phyloP scores from a whole-genome alignment of 768 basidiomycete genomes.

The Leccinum arenicola region DNA sequence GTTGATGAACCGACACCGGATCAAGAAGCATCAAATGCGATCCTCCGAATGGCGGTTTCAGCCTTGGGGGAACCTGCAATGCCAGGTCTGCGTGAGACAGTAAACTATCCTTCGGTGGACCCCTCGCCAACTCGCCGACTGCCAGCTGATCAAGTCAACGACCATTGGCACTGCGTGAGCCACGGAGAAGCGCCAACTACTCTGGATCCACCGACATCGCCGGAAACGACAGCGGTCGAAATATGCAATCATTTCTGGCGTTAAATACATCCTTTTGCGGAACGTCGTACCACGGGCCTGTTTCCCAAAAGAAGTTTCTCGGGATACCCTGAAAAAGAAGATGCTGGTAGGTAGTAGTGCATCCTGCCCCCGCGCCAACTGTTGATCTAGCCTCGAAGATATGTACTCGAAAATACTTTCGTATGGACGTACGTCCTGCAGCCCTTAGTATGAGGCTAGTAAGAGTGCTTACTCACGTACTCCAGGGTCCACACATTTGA shows the following conservation, averaged over 20 bases:
- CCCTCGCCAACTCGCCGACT: not conserved
- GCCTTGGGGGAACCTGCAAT: not conserved
- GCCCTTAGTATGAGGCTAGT: not conserved
- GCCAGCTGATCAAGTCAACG: not conserved
- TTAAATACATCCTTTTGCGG: not conserved
- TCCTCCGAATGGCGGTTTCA: not conserved
- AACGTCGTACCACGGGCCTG: not conserved
- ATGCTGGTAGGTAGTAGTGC: not conserved
- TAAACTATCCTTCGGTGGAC: not conserved
- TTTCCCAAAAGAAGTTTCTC: not conserved
- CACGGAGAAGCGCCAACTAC: not conserved
- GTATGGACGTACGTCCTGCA: not conserved
- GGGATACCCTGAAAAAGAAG: not conserved
- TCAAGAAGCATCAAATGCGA: not conserved
- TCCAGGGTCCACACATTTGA: not conserved
- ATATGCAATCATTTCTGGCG: not conserved
- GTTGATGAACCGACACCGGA: not conserved
- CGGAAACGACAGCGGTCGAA: not conserved
- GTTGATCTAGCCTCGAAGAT: not conserved
- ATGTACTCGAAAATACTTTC: not conserved
- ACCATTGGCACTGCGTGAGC: not conserved
- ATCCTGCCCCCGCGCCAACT: not conserved
- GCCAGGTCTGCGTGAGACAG: not conserved
- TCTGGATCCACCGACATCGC: constrained; percentile 5
- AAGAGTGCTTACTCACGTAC: not conserved